These are phyloP conservation scores for Parafenestella ontariensis DNA, from an alignment of 2,329 filamentous ascomycete genomes.

Conservation along the genomic window DNA sequence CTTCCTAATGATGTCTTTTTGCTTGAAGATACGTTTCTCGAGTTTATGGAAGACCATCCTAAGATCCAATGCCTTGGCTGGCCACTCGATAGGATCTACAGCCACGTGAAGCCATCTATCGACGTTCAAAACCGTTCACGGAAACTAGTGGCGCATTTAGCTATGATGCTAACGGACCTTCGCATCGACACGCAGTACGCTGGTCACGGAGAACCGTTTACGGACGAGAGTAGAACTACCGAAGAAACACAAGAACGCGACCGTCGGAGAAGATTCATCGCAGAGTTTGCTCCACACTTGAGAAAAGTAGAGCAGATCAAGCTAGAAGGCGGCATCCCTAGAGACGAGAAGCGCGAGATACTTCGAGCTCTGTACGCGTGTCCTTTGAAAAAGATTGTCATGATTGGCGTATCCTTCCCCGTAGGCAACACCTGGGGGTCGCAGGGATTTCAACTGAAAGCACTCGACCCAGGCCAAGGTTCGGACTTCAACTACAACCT, in stretches of 20 bases:
- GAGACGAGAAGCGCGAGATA: slow-evolving; percentile 56
- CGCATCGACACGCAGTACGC: slow-evolving; percentile 50
- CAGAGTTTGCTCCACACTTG: slow-evolving; percentile 53
- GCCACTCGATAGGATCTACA: slow-evolving; percentile 57
- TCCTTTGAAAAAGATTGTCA: slow-evolving; percentile 53
- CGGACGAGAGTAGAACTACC: slow-evolving; percentile 29
- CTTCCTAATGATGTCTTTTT: slow-evolving; percentile 49
- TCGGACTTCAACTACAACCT: slow-evolving; percentile 29
- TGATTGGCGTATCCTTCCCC: slow-evolving; percentile 54
- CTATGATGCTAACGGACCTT: slow-evolving; percentile 50
- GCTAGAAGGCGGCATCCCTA: slow-evolving; percentile 56
- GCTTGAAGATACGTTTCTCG: slow-evolving; percentile 46
- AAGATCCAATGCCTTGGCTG: slow-evolving; percentile 55
- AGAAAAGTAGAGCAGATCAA: slow-evolving; percentile 53
- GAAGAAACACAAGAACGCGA: slow-evolving; percentile 28
- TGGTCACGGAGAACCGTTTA: slow-evolving; percentile 38
- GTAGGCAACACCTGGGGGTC: slow-evolving; percentile 56
- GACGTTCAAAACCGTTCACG: slow-evolving; percentile 32
- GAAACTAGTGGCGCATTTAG: slow-evolving; percentile 49
- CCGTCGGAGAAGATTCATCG: slow-evolving; percentile 50
- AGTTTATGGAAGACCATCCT: slow-evolving; percentile 54
- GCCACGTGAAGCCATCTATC: slow-evolving; percentile 29
- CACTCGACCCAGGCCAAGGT: slow-evolving; percentile 33
- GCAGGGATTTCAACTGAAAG: slow-evolving; percentile 41
- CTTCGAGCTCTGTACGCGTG: slow-evolving; percentile 52